These are phyloP conservation scores for Aspergillus sp. DNA, from an alignment of 2,329 filamentous ascomycete genomes.

Conservation along the genomic window DNA sequence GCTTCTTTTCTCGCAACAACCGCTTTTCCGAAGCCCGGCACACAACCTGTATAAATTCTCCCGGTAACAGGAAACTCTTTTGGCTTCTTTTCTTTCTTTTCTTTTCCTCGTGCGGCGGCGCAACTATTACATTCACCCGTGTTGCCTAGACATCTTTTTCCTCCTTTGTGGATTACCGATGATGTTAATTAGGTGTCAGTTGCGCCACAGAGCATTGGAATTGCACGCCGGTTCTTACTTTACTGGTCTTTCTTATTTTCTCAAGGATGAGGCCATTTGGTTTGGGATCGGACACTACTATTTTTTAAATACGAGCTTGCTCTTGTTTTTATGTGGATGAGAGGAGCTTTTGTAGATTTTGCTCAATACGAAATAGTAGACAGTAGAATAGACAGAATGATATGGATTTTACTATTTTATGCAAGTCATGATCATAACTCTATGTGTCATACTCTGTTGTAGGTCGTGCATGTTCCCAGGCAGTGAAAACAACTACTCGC, in stretches of 20 bases:
- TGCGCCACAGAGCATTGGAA: slow-evolving; percentile 71
- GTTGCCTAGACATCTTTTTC: slow-evolving; percentile 64
- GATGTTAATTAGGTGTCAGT: slow-evolving; percentile 64
- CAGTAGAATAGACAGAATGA: not conserved
- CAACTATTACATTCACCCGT: slow-evolving; percentile 64
- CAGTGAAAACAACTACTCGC: slow-evolving; percentile 41
- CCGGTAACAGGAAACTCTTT: slow-evolving; percentile 5
- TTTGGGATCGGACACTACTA: slow-evolving; percentile 51
- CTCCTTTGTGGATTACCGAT: slow-evolving; percentile 22
- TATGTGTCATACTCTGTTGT: slow-evolving; percentile 1
- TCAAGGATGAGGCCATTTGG: slow-evolving; percentile 41
- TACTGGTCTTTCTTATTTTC: slow-evolving; percentile 41
- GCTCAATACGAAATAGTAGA: not conserved
- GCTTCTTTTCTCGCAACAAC: slow-evolving; percentile 8
- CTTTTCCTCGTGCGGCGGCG: slow-evolving; percentile 74
- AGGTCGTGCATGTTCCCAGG: not conserved
- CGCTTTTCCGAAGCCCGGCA: slow-evolving; percentile 8
- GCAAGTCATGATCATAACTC: not conserved
- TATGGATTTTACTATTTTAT: not conserved
- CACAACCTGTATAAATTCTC: slow-evolving; percentile 19
- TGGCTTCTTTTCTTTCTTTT: slow-evolving; percentile 43
- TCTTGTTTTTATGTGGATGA: slow-evolving; percentile 1
- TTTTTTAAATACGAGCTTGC: slow-evolving; percentile 4
- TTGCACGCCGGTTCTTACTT: slow-evolving; percentile 61
- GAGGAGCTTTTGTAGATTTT: not conserved